A percentile compares a stretch with the other conserved stretches of the same genome.
phyloP scores from a whole-genome alignment of 2,329 filamentous ascomycete species.

The Hypoxylon sp. region DNA sequence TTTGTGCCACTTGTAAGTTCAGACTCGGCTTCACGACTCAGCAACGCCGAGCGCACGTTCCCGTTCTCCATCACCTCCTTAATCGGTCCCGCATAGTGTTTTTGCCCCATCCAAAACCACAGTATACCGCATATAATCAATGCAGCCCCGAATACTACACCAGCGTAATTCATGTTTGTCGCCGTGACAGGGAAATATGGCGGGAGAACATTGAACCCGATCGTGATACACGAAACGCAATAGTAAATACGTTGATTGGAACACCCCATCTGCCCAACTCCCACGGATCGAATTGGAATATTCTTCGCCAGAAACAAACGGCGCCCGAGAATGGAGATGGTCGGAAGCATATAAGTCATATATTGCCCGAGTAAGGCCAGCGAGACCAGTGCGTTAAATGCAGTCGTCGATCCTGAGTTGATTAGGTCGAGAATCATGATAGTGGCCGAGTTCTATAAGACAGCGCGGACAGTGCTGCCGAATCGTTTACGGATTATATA shows the following conservation, averaged over 20 bases:
- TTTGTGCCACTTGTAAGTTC: not conserved
- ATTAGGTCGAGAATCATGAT: slow-evolving; percentile 32
- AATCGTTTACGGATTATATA: slow-evolving; percentile 10
- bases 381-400: slow-evolving; percentile 36
- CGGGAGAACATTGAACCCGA: slow-evolving; percentile 32
- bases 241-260: slow-evolving; percentile 33
- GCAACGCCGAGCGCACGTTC: slow-evolving; percentile 32
- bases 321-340: slow-evolving; percentile 28
- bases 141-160: slow-evolving; percentile 35
- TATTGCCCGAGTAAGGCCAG: slow-evolving; percentile 36
- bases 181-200: slow-evolving; percentile 32
- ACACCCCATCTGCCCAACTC: slow-evolving; percentile 29
- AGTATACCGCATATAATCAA: slow-evolving; percentile 28
- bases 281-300: slow-evolving; percentile 35
- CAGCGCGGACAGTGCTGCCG: slow-evolving; percentile 28
- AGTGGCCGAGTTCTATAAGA: slow-evolving; percentile 30
- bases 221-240: slow-evolving; percentile 31
- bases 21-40: not conserved
- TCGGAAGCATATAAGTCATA: slow-evolving; percentile 33
- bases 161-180: slow-evolving; percentile 34
- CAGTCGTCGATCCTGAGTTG: slow-evolving; percentile 33
- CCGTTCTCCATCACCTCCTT: slow-evolving; percentile 38
- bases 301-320: slow-evolving; percentile 27
- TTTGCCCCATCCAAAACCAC: slow-evolving; percentile 28
- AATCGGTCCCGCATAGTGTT: slow-evolving; percentile 33